These are phyloP conservation scores for Tuber magnatum DNA, from an alignment of 495 filamentous ascomycete species.

Conservation along the genomic window DNA sequence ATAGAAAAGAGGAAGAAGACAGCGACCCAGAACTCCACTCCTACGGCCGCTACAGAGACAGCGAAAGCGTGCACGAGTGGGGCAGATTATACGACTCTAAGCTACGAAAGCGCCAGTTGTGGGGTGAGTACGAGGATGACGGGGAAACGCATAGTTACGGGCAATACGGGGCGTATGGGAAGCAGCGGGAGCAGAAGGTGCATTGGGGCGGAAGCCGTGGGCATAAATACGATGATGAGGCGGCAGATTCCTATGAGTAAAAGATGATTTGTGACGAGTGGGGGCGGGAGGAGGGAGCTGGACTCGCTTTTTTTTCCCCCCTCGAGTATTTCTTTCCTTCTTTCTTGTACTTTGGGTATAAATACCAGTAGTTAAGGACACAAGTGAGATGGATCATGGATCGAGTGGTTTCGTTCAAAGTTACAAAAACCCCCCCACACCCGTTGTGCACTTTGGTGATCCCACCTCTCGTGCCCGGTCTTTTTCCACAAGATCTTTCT, in stretches of 20 bases:
- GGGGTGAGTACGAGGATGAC: constrained; percentile 9
- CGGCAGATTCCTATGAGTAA: not conserved
- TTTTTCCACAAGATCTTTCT: not conserved
- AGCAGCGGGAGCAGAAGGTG: not conserved
- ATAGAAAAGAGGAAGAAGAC: no score
- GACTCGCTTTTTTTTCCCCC: not conserved
- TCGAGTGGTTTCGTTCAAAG: not conserved
- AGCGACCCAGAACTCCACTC: not conserved
- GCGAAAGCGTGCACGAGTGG: not conserved
- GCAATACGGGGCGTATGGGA: not conserved
- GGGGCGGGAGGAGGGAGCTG: not conserved
- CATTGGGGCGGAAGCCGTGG: not conserved
- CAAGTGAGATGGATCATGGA: not conserved
- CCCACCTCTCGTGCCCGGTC: not conserved
- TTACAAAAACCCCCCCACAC: not conserved
- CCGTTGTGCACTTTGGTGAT: not conserved
- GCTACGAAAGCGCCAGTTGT: constrained; percentile 1
- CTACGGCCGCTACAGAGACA: not conserved
- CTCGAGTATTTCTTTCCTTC: not conserved
- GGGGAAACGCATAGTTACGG: constrained; percentile 10
- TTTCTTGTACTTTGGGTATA: not conserved
- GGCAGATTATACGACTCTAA: not conserved
- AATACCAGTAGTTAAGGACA: not conserved
- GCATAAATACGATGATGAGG: not conserved
- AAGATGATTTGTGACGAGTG: not conserved